Conservation (phyloP, 192 early-diverging fungal species). For the Linnemannia elongata region DNA sequence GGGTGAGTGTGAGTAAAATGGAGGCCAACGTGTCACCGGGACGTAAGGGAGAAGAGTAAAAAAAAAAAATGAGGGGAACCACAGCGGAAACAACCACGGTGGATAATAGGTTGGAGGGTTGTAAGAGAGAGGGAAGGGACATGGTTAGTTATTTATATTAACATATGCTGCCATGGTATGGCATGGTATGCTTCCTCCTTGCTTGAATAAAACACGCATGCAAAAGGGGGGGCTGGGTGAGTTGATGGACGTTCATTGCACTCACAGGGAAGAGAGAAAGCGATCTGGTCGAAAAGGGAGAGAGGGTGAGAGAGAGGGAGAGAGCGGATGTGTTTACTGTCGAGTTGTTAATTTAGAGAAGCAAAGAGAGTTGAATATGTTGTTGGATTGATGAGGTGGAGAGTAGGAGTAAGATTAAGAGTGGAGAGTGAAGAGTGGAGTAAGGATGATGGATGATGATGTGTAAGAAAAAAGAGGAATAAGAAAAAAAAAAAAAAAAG, state of each 20-base stretch:
- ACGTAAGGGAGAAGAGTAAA: not conserved
- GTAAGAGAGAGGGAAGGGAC: not conserved
- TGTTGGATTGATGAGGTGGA: not conserved
- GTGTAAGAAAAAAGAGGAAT: not conserved
- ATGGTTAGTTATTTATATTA: not conserved
- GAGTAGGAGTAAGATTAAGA: not conserved
- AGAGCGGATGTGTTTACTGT: not conserved
- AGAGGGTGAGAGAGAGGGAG: not conserved
- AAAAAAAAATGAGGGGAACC: not conserved
- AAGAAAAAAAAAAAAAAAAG: not conserved
- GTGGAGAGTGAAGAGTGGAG: not conserved
- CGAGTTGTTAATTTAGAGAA: not conserved
- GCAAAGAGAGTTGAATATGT: not conserved
- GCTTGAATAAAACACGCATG: not conserved
- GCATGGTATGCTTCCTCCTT: not conserved
- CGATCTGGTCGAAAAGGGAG: not conserved
- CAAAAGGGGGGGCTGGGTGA: not conserved
- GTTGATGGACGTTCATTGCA: not conserved
- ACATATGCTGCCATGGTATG: not conserved
- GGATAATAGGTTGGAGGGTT: not conserved
- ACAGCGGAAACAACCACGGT: not conserved
- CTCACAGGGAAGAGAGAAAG: not conserved
- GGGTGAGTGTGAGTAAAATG: conserved; percentile 1
- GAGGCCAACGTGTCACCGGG: not conserved
- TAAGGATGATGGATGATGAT: not conserved